phyloP scores from a whole-genome alignment of 78 protist species.

The Planoprotostelium fungivorum region DNA sequence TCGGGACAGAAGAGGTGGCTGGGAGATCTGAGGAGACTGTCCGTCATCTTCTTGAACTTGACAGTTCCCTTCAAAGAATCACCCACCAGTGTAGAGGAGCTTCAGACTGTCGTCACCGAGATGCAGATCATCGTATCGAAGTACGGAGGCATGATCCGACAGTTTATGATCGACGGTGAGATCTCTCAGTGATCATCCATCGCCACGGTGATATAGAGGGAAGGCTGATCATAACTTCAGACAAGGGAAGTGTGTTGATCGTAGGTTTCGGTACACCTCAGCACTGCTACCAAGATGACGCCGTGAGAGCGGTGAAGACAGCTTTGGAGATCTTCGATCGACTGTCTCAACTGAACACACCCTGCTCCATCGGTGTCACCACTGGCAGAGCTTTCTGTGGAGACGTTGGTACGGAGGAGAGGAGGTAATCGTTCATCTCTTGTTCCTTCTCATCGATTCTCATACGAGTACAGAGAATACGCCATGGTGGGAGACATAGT shows the following conservation, averaged over 20 bases:
- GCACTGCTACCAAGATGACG: slow-evolving; percentile 60
- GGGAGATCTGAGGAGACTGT: slow-evolving; percentile 59
- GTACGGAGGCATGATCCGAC: slow-evolving; percentile 58
- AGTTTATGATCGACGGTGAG: slow-evolving; percentile 47
- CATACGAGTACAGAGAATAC: slow-evolving; percentile 46
- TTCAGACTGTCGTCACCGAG: slow-evolving; percentile 15
- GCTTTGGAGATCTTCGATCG: slow-evolving; percentile 39
- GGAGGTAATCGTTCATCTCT: slow-evolving; percentile 8
- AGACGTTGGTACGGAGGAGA: slow-evolving; percentile 61
- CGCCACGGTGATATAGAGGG: neutral
- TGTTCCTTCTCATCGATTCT: too few relatives aligned
- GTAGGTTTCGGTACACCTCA: slow-evolving; percentile 73
- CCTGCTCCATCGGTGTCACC: slow-evolving; percentile 65
- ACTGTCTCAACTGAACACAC: slow-evolving; percentile 26
- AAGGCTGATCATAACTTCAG: neutral
- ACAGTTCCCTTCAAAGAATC: neutral
- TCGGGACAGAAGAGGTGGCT: slow-evolving; percentile 18
- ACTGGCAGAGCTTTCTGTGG: slow-evolving; percentile 81
- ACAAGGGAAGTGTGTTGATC: slow-evolving; percentile 71
- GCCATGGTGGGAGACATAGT: slow-evolving; percentile 49
- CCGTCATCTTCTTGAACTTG: slow-evolving; percentile 47
- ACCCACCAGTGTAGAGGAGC: neutral
- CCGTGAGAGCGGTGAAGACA: slow-evolving; percentile 58
- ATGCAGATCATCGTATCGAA: slow-evolving; percentile 41
- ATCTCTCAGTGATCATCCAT: neutral